These are phyloP conservation scores for Agapanthus africanus DNA, from an alignment of 106 monocot species.

Conservation along the genomic window DNA sequence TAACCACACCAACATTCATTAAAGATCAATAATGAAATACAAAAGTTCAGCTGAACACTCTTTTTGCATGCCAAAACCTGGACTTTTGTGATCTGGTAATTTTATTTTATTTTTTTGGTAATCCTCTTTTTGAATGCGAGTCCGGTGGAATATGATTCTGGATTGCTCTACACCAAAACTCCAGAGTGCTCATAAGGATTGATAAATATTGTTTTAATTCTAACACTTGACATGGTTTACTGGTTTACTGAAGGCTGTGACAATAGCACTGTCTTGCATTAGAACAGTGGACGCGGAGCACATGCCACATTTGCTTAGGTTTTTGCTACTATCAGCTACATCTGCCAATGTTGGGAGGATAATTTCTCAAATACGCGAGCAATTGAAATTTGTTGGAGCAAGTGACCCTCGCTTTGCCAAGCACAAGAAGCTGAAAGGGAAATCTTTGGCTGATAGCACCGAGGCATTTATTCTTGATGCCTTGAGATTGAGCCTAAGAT, in stretches of 20 bases:
- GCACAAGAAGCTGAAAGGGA: conserved; percentile 72
- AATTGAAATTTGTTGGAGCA: conserved; percentile 55
- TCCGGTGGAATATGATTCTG: no score
- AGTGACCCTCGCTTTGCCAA: conserved; percentile 26
- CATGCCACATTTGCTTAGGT: conserved; percentile 81
- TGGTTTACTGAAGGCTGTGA: conserved; percentile 57
- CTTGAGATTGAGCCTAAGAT: conserved; percentile 53
- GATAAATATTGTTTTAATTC: no score
- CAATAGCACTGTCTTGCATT: conserved; percentile 75
- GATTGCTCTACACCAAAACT: no score
- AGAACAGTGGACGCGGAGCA: conserved; percentile 63
- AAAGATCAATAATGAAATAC: no score
- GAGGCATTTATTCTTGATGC: conserved; percentile 65
- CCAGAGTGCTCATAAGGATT: no score
- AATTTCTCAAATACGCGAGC: conserved; percentile 71
- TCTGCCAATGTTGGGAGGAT: conserved; percentile 60
- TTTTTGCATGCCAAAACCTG: no score
- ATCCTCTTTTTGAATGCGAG: no score
- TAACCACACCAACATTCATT: no score
- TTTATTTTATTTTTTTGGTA: no score
- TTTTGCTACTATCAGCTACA: conserved; percentile 70
- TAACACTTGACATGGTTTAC: no score
- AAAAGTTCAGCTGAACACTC: no score
- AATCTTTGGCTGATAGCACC: conserved; percentile 33
- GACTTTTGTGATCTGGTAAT: no score